Percentiles rank a stretch among this genome's conserved stretches.
phyloP scores from a whole-genome alignment of 768 basidiomycete genomes.

The Tephrocybe sp. region DNA sequence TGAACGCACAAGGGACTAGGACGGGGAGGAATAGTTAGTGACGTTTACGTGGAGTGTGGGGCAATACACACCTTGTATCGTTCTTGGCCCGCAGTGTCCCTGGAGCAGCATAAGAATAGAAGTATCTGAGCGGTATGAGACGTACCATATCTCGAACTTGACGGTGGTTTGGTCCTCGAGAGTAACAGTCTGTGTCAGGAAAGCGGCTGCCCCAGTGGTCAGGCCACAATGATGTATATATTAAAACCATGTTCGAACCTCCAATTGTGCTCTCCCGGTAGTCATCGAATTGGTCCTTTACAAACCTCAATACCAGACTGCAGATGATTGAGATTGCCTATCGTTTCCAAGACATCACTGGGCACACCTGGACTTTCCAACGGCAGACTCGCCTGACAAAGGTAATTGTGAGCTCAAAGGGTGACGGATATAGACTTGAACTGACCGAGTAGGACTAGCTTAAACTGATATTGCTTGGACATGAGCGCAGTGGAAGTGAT shows the following conservation, averaged over 20 bases:
- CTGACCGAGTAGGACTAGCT: constrained; percentile 92
- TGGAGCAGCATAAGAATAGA: constrained; percentile 26
- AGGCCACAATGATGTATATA: background rate
- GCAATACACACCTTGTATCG: constrained; percentile 74
- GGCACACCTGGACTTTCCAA: constrained; percentile 89
- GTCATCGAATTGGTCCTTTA: constrained; percentile 95
- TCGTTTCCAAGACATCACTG: constrained; percentile 22
- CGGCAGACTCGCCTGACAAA: constrained; percentile 86
- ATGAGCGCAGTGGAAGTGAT: constrained; percentile 47
- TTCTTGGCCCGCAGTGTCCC: constrained; percentile 97
- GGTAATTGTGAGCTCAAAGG: constrained; percentile 11
- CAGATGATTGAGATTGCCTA: constrained; percentile 26
- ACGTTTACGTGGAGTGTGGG: constrained; percentile 10
- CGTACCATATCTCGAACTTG: constrained; percentile 98
- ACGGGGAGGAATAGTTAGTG: constrained; percentile 10
- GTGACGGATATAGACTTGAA: constrained; percentile 10
- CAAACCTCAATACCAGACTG: constrained; percentile 93
- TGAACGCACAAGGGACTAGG: constrained; percentile 42
- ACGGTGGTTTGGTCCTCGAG: constrained; percentile 88
- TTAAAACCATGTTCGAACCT: constrained; percentile 44
- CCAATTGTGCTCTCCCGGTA: constrained; percentile 95
- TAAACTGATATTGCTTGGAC: constrained; percentile 94
- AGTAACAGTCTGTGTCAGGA: constrained; percentile 96
- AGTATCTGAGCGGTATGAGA: constrained; percentile 5
- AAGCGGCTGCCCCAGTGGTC: constrained; percentile 74